Evolutionary conservation across 2,329 filamentous ascomycete species (phyloP).

Genomic region (Hypoxylon sp.): DNA sequence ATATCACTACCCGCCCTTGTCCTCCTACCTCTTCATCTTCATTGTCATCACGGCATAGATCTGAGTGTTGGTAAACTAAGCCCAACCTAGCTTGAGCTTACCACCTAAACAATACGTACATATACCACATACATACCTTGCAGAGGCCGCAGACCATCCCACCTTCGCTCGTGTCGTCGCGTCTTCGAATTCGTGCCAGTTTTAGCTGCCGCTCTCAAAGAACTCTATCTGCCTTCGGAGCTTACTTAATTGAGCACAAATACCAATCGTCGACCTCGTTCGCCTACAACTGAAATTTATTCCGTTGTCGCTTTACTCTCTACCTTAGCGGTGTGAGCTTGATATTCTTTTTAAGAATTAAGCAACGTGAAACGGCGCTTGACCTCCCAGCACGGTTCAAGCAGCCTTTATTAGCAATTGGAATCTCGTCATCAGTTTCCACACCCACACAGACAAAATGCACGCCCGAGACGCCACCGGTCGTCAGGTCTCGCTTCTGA

Average conservation of each 20-base stretch:
- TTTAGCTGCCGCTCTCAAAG: conserved; percentile 32
- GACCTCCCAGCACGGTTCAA: conserved; percentile 23
- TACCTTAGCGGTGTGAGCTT: conserved; percentile 30
- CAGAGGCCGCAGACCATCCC: conserved; percentile 31
- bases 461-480: conserved; percentile 70
- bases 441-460: conserved; percentile 59
- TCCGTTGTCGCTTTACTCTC: conserved; percentile 20
- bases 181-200: conserved; percentile 28
- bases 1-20: conserved; percentile 6
- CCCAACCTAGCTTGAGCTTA: conserved; percentile 32
- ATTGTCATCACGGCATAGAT: conserved; percentile 9
- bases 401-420: conserved; percentile 30
- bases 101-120: conserved; percentile 13
- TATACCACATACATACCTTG: neutral
- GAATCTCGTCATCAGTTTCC: conserved; percentile 25
- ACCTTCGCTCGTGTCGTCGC: conserved; percentile 27
- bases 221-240: conserved; percentile 27
- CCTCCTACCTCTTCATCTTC: conserved; percentile 16
- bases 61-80: conserved; percentile 11
- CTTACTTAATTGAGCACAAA: conserved; percentile 34
- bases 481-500: conserved; percentile 72
- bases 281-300: conserved; percentile 7
- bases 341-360: conserved; percentile 18
- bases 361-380: conserved; percentile 31
- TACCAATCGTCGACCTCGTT: conserved; percentile 16